Conservation (phyloP, 2,329 filamentous ascomycete genomes). For the Tolypocladium inflatum region DNA sequence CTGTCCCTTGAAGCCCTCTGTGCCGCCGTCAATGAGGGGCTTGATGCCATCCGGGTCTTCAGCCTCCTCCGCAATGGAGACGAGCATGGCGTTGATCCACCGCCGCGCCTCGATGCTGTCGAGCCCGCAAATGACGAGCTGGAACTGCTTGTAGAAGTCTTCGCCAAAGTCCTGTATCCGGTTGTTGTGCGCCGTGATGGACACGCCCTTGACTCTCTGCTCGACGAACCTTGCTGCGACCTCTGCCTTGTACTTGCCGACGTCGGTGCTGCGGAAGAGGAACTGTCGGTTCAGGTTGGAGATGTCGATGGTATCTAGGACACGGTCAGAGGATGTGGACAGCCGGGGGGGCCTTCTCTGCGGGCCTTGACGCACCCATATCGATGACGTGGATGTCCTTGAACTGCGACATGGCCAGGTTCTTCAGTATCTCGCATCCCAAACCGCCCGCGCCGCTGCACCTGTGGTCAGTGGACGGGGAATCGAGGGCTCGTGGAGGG, state of each 20-base stretch:
- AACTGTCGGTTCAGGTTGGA: slow-evolving; percentile 98
- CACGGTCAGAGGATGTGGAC: background rate
- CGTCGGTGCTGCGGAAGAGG: slow-evolving; percentile 83
- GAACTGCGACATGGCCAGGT: slow-evolving; percentile 90
- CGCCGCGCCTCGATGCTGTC: slow-evolving; percentile 96
- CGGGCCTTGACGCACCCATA: slow-evolving; percentile 60
- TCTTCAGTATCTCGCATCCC: slow-evolving; percentile 94
- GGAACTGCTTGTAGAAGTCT: slow-evolving; percentile 95
- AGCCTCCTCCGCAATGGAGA: slow-evolving; percentile 73
- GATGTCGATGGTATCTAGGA: slow-evolving; percentile 90
- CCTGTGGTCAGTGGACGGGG: slow-evolving; percentile 1
- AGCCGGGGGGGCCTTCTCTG: background rate
- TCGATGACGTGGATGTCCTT: slow-evolving; percentile 98
- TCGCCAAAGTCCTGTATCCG: slow-evolving; percentile 96
- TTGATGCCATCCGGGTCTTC: slow-evolving; percentile 79
- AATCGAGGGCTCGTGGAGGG: slow-evolving; percentile 3
- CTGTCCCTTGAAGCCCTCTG: slow-evolving; percentile 97
- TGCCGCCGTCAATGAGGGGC: slow-evolving; percentile 91
- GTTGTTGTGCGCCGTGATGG: slow-evolving; percentile 87
- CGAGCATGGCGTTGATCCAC: slow-evolving; percentile 94
- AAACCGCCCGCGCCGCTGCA: slow-evolving; percentile 81
- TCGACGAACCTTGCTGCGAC: slow-evolving; percentile 89
- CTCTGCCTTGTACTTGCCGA: slow-evolving; percentile 88
- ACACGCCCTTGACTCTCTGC: slow-evolving; percentile 78
- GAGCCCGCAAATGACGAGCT: slow-evolving; percentile 83